Conservation (phyloP, 2,329 filamentous ascomycete genomes). For the Colletotrichum aenigma region DNA sequence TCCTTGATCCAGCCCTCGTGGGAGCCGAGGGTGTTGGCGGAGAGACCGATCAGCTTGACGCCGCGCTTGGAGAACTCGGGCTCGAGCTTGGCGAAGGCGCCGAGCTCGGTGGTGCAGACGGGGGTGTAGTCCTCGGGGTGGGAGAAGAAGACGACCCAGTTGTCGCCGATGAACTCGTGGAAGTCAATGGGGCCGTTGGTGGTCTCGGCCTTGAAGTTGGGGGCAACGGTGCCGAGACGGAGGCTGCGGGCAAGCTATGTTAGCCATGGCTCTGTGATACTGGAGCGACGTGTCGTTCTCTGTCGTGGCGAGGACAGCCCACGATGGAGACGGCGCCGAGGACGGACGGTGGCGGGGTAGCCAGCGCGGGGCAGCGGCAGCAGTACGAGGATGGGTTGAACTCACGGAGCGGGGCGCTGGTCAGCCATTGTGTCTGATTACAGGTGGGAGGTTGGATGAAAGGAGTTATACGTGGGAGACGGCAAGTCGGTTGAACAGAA, state of each 20-base stretch:
- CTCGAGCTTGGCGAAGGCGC: conserved; percentile 88
- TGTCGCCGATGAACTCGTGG: conserved; percentile 80
- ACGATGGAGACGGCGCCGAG: background rate
- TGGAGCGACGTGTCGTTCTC: background rate
- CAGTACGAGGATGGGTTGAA: background rate
- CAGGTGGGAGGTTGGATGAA: background rate
- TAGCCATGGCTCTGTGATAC: background rate
- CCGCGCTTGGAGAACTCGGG: conserved; percentile 85
- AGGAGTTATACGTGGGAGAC: background rate
- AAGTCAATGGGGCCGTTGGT: conserved; percentile 81
- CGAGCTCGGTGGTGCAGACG: conserved; percentile 94
- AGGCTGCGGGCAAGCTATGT: conserved; percentile 45
- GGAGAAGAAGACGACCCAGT: conserved; percentile 83
- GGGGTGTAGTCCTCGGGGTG: conserved; percentile 92
- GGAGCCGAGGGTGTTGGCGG: conserved; percentile 82
- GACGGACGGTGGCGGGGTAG: background rate
- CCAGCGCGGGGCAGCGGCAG: background rate
- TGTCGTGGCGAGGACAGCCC: background rate
- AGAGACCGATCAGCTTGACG: conserved; percentile 90
- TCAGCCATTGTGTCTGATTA: conserved; percentile 23
- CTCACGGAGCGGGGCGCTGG: conserved; percentile 22
- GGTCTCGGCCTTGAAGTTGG: conserved; percentile 85
- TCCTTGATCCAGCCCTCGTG: conserved; percentile 93
- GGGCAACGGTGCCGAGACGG: conserved; percentile 70
- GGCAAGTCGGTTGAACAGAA: background rate